A percentile compares a stretch with the other conserved stretches of the same genome.
Evolutionary conservation across 495 filamentous ascomycete species (phyloP).

Genomic region (Xylaria castorea): DNA sequence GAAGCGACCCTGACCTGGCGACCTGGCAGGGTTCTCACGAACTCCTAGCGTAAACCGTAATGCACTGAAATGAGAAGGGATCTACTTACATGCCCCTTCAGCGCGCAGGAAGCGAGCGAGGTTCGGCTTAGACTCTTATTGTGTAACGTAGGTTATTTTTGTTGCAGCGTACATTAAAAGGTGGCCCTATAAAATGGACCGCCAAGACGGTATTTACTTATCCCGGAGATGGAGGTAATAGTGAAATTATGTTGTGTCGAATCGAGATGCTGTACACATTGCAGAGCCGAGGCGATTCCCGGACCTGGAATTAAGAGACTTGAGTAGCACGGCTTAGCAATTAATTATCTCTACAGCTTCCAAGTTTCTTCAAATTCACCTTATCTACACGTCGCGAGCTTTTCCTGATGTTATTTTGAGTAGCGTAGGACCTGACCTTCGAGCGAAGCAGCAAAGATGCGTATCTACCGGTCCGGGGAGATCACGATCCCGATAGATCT

Average conservation of each 20-base stretch:
- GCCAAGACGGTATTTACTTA: background rate
- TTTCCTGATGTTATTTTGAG: background rate
- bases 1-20: slow-evolving; percentile 1
- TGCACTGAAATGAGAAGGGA: slow-evolving; percentile 15
- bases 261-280: background rate
- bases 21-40: slow-evolving; percentile 1
- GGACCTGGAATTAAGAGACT: background rate
- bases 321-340: background rate
- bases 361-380: background rate
- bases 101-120: background rate
- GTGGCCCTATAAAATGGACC: background rate
- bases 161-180: background rate
- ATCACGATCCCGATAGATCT: slow-evolving; percentile 44
- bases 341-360: background rate
- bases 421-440: background rate
- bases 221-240: background rate
- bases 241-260: background rate
- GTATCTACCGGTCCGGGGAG: slow-evolving; percentile 38
- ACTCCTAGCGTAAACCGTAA: slow-evolving; percentile 12
- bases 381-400: background rate
- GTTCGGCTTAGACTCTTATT: background rate
- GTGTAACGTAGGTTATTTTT: background rate
- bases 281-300: background rate
- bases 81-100: background rate
- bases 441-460: slow-evolving; percentile 35